A percentile compares a stretch with the other conserved stretches of the same genome.
phyloP scores from a whole-genome alignment of 495 filamentous ascomycete genomes.

The Aeminium ludgeri region DNA sequence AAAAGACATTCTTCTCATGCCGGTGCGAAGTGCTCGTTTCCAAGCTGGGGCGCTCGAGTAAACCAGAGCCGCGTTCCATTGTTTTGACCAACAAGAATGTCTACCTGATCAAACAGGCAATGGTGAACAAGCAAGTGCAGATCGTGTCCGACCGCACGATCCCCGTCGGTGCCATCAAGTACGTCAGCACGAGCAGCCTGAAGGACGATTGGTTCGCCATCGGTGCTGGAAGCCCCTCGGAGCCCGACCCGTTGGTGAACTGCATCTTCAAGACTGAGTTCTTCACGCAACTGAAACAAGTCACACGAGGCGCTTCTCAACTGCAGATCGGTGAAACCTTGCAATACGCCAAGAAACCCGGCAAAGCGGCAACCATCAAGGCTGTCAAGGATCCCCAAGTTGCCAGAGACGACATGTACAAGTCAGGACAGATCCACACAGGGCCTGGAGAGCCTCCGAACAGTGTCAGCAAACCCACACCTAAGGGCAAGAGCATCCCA shows the following conservation, averaged over 20 bases:
- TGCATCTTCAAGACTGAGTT: constrained; percentile 96
- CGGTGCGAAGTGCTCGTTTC: constrained; percentile 73
- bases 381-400: constrained; percentile 67
- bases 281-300: constrained; percentile 69
- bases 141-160: constrained; percentile 70
- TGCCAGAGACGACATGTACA: constrained; percentile 67
- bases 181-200: constrained; percentile 55
- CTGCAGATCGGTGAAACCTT: constrained; percentile 69
- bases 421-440: constrained; percentile 81
- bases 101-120: constrained; percentile 68
- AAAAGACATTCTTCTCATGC: constrained; percentile 74
- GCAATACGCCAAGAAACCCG: constrained; percentile 96
- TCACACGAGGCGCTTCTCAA: constrained; percentile 60
- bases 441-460: constrained; percentile 65
- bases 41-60: constrained; percentile 91
- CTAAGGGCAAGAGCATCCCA: constrained; percentile 65
- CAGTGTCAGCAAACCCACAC: constrained; percentile 69
- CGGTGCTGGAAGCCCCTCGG: constrained; percentile 70
- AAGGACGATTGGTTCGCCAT: constrained; percentile 96
- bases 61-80: constrained; percentile 69
- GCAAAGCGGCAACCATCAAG: constrained; percentile 76
- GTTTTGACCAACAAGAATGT: constrained; percentile 73
- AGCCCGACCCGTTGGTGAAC: constrained; percentile 77
- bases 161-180: constrained; percentile 72
- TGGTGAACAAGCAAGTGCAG: constrained; percentile 64